Conservation (phyloP, 768 basidiomycete genomes). For the Russula griseocarnosa region DNA sequence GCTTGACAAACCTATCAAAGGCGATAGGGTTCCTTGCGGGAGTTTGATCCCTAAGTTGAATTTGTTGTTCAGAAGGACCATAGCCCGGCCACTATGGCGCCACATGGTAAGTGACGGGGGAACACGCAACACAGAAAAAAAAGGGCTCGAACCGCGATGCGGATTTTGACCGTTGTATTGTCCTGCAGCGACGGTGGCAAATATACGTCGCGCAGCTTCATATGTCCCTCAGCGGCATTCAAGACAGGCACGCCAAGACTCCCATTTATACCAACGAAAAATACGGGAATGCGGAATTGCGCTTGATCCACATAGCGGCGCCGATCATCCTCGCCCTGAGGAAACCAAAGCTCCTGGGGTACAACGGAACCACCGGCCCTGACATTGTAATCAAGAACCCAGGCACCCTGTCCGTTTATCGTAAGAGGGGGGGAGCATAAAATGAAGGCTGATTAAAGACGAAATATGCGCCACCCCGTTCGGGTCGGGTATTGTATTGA, state of each 20-base stretch:
- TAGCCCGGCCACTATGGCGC: constrained; percentile 22
- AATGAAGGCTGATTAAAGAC: background rate
- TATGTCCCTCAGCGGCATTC: constrained; percentile 16
- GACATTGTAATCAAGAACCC: constrained; percentile 20
- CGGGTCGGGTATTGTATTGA: background rate
- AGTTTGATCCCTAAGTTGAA: constrained; percentile 12
- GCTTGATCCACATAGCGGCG: constrained; percentile 19
- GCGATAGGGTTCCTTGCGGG: background rate
- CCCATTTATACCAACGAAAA: constrained; percentile 17
- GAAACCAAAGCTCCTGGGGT: constrained; percentile 24
- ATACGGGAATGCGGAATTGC: constrained; percentile 11
- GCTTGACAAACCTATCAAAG: constrained; percentile 14
- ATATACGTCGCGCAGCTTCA: background rate
- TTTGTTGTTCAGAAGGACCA: constrained; percentile 9
- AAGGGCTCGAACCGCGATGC: constrained; percentile 13
- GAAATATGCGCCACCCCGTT: constrained; percentile 1
- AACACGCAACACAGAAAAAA: background rate
- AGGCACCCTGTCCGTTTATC: background rate
- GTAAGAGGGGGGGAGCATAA: background rate
- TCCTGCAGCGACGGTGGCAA: constrained; percentile 4
- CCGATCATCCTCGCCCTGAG: constrained; percentile 14
- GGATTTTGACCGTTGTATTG: constrained; percentile 15
- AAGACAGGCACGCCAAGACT: constrained; percentile 14
- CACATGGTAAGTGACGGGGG: background rate
- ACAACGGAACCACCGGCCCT: constrained; percentile 16